Evolutionary conservation across 768 basidiomycete species (phyloP).

Genomic region (Macrolepiota albuminosa): DNA sequence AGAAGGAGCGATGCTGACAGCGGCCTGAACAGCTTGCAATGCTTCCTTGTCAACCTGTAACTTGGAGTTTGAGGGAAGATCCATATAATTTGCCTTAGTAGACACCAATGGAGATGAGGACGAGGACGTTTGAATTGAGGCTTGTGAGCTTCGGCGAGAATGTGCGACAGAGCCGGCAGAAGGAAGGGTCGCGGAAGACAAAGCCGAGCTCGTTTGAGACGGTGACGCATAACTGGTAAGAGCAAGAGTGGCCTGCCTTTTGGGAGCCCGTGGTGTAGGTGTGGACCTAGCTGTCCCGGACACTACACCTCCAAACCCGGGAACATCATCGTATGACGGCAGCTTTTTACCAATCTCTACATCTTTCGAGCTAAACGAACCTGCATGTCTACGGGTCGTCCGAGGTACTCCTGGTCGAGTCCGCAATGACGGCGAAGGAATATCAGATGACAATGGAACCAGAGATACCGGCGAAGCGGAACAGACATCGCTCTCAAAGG

Average conservation of each 20-base stretch:
- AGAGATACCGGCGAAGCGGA: neutral
- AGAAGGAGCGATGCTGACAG: slow-evolving; percentile 73
- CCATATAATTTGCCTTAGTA: slow-evolving; percentile 34
- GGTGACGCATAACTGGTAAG: slow-evolving; percentile 24
- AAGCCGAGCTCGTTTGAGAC: slow-evolving; percentile 31
- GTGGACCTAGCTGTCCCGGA: slow-evolving; percentile 30
- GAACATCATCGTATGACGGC: slow-evolving; percentile 56
- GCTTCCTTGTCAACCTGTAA: slow-evolving; percentile 75
- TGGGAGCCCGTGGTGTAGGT: slow-evolving; percentile 44
- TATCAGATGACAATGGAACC: slow-evolving; percentile 11
- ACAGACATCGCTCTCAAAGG: neutral
- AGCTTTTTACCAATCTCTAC: slow-evolving; percentile 82
- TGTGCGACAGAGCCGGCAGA: slow-evolving; percentile 18
- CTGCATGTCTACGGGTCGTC: slow-evolving; percentile 76
- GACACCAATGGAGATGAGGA: slow-evolving; percentile 35
- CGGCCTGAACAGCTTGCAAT: slow-evolving; percentile 70
- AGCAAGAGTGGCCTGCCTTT: slow-evolving; percentile 41
- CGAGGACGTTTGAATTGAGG: slow-evolving; percentile 30
- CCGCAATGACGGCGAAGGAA: slow-evolving; percentile 14
- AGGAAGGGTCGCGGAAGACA: slow-evolving; percentile 19
- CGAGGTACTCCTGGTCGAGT: slow-evolving; percentile 24
- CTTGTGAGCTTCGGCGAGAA: slow-evolving; percentile 37
- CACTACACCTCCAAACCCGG: slow-evolving; percentile 31
- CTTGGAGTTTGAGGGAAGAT: slow-evolving; percentile 49
- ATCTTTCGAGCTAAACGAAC: slow-evolving; percentile 93